Conservation (phyloP, 2,329 filamentous ascomycete species). For the Coniochaeta sp. region DNA sequence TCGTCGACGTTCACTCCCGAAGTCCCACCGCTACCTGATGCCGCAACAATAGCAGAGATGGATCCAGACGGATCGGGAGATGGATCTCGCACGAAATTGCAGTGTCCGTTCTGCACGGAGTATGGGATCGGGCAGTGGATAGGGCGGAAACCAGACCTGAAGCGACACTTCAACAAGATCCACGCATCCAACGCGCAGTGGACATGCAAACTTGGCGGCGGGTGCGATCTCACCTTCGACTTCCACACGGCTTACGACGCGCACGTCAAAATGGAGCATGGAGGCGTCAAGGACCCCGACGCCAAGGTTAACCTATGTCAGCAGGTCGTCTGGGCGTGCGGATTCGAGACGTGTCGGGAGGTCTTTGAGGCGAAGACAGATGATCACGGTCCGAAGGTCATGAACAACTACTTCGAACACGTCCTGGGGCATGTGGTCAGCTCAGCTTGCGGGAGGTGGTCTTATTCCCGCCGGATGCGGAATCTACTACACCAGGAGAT, state of each 20-base stretch:
- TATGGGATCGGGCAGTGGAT: slow-evolving; percentile 33
- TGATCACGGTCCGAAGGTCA: slow-evolving; percentile 28
- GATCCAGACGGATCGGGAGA: neutral
- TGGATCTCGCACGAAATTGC: neutral
- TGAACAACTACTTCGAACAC: slow-evolving; percentile 39
- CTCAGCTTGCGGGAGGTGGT: slow-evolving; percentile 32
- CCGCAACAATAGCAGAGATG: neutral
- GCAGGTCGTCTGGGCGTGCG: slow-evolving; percentile 41
- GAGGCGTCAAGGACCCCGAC: slow-evolving; percentile 32
- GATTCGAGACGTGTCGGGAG: slow-evolving; percentile 35
- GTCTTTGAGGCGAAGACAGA: slow-evolving; percentile 36
- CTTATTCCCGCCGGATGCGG: slow-evolving; percentile 35
- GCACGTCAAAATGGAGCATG: slow-evolving; percentile 37
- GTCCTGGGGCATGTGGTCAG: slow-evolving; percentile 41
- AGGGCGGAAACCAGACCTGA: slow-evolving; percentile 40
- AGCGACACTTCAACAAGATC: slow-evolving; percentile 41
- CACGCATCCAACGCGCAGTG: slow-evolving; percentile 40
- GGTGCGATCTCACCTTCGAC: slow-evolving; percentile 37
- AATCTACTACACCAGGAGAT: slow-evolving; percentile 35
- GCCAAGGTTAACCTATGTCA: slow-evolving; percentile 35
- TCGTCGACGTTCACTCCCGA: neutral
- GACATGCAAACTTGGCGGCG: slow-evolving; percentile 32
- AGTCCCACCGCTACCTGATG: neutral
- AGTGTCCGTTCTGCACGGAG: slow-evolving; percentile 34
- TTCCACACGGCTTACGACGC: slow-evolving; percentile 40